A percentile compares a stretch with the other conserved stretches of the same genome.
These are phyloP conservation scores for Neurospora sp. DNA, from an alignment of 2,329 filamentous ascomycete species.

Conservation along the genomic window DNA sequence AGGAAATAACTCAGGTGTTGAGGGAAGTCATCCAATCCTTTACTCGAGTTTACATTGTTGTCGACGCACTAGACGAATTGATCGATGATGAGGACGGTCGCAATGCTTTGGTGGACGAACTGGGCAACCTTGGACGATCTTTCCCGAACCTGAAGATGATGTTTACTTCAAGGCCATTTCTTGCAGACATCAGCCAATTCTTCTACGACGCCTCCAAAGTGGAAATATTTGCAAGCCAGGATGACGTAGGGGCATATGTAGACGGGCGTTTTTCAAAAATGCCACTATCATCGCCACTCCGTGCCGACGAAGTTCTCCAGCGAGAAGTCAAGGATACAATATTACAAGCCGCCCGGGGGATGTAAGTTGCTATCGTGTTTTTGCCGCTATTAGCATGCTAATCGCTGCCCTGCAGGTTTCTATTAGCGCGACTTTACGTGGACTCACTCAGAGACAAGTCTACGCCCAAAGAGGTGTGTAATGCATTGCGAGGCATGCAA, in stretches of 20 bases:
- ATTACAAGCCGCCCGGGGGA: too few relatives aligned
- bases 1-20: too few relatives aligned
- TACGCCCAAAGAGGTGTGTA: background rate
- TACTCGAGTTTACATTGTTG: too few relatives aligned
- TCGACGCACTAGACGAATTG: too few relatives aligned
- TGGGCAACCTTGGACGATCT: background rate
- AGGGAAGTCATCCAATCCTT: too few relatives aligned
- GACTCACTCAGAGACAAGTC: background rate
- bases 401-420: background rate
- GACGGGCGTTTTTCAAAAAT: conserved; percentile 5
- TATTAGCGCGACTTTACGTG: conserved; percentile 2
- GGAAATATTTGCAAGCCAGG: conserved; percentile 7
- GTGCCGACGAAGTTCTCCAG: background rate
- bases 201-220: background rate
- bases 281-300: background rate
- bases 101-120: too few relatives aligned
- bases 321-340: too few relatives aligned
- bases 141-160: background rate
- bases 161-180: background rate
- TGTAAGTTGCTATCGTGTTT: too few relatives aligned
- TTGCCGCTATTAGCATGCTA: background rate
- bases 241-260: conserved; percentile 8
- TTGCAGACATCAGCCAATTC: background rate
- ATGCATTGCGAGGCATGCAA: background rate
- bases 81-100: too few relatives aligned